Conservation (phyloP, 1,139 yeast species). For the Blastobotrys illinoisensis region DNA sequence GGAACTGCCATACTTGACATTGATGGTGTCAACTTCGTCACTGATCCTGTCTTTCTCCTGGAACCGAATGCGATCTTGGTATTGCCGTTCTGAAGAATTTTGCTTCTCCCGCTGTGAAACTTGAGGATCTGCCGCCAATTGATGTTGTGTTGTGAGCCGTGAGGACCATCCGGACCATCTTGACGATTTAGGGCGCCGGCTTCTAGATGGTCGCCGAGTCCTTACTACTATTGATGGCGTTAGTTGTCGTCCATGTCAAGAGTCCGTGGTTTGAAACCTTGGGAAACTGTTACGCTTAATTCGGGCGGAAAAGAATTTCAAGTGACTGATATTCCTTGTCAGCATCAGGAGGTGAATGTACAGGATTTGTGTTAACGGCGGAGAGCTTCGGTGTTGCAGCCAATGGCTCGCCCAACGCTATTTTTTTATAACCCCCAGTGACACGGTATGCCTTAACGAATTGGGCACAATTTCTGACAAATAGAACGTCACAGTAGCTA, state of each 20-base stretch:
- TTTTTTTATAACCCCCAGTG: conserved; percentile 7
- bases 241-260: conserved; percentile 4
- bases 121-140: conserved; percentile 2
- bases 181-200: conserved; percentile 5
- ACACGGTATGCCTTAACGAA: conserved; percentile 5
- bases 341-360: conserved; percentile 8
- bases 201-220: conserved; percentile 7
- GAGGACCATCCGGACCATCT: conserved; percentile 7
- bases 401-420: conserved; percentile 1
- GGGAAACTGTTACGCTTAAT: background rate
- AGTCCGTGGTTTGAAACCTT: conserved; percentile 5
- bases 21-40: conserved; percentile 1
- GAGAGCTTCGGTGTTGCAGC: conserved; percentile 2
- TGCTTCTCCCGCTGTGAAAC: background rate
- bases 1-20: background rate
- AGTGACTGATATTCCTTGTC: conserved; percentile 6
- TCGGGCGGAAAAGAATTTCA: conserved; percentile 2
- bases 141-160: conserved; percentile 2
- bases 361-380: conserved; percentile 5
- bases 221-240: conserved; percentile 7
- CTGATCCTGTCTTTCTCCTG: conserved; percentile 3
- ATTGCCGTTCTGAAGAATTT: background rate
- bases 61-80: background rate
- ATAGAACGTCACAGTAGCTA: background rate
- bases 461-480: background rate